phyloP scores from a whole-genome alignment of 1,284 basidiomycete genomes.

The Ceratobasidium sp. region DNA sequence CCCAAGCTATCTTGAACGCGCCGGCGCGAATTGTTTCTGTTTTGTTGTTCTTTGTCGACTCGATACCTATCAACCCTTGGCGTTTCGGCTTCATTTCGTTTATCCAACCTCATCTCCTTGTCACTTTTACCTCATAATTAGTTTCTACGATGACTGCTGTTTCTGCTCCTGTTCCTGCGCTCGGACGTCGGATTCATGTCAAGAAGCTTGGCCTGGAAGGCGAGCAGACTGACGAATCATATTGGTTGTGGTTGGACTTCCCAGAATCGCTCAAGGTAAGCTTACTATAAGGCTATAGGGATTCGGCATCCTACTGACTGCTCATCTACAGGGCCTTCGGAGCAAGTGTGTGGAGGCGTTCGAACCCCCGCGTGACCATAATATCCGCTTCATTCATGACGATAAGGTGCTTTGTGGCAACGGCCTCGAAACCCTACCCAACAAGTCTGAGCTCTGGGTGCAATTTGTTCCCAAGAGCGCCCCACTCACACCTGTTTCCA shows the following conservation, averaged over 20 bases:
- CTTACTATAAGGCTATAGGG: not conserved
- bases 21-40: slow-evolving; percentile 39
- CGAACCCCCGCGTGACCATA: slow-evolving; percentile 25
- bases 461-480: slow-evolving; percentile 41
- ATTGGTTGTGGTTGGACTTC: slow-evolving; percentile 42
- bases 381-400: slow-evolving; percentile 38
- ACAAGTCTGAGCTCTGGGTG: slow-evolving; percentile 41
- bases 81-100: slow-evolving; percentile 29
- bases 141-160: slow-evolving; percentile 30
- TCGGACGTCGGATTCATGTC: slow-evolving; percentile 44
- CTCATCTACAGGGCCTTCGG: slow-evolving; percentile 23
- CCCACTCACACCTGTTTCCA: slow-evolving; percentile 41
- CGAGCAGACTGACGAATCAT: slow-evolving; percentile 39
- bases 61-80: slow-evolving; percentile 29
- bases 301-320: not conserved
- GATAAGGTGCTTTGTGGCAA: slow-evolving; percentile 35
- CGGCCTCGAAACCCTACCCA: slow-evolving; percentile 27
- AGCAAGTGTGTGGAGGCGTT: slow-evolving; percentile 40
- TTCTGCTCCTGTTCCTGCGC: slow-evolving; percentile 37
- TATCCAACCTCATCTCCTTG: not conserved
- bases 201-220: slow-evolving; percentile 37
- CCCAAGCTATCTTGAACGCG: slow-evolving; percentile 35
- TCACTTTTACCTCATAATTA: not conserved
- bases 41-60: slow-evolving; percentile 30
- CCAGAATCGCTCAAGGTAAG: slow-evolving; percentile 40